These are phyloP conservation scores for Trametes sp. DNA, from an alignment of 1,284 basidiomycete species.

Conservation along the genomic window DNA sequence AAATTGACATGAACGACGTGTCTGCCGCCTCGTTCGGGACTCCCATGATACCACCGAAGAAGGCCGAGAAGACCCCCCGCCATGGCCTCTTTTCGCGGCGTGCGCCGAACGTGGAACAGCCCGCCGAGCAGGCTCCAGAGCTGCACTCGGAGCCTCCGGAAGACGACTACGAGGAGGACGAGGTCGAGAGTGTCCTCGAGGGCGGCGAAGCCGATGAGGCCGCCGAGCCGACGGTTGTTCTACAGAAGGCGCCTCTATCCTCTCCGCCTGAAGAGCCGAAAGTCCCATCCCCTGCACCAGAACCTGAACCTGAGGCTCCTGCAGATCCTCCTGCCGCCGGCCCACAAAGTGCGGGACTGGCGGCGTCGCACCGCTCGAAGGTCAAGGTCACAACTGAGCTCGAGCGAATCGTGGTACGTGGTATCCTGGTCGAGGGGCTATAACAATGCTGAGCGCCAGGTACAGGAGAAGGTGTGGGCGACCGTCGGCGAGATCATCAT, in stretches of 20 bases:
- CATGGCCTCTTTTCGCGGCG: not conserved
- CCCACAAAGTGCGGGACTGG: conserved; percentile 15
- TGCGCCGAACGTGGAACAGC: not conserved
- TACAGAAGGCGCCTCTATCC: conserved; percentile 2
- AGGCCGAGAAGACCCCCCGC: not conserved
- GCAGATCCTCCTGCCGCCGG: conserved; percentile 14
- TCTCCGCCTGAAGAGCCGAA: conserved; percentile 13
- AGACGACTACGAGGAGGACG: conserved; percentile 29
- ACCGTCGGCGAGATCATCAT: conserved; percentile 69
- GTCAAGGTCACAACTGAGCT: conserved; percentile 60
- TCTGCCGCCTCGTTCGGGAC: conserved; percentile 59
- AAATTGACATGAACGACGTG: conserved; percentile 54
- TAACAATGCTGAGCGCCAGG: not conserved
- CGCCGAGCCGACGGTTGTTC: conserved; percentile 26
- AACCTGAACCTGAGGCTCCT: conserved; percentile 3
- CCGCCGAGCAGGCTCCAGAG: not conserved
- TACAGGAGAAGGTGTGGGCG: conserved; percentile 71
- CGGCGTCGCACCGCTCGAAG: conserved; percentile 40
- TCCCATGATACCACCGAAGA: conserved; percentile 41
- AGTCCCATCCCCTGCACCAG: conserved; percentile 3
- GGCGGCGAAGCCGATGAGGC: conserved; percentile 19
- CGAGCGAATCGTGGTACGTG: conserved; percentile 65
- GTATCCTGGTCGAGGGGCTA: not conserved
- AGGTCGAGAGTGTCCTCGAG: conserved; percentile 25
- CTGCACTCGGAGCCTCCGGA: conserved; percentile 3